These are phyloP conservation scores for Allomyces macrogynus DNA, from an alignment of 192 early-diverging fungal species.

Conservation along the genomic window DNA sequence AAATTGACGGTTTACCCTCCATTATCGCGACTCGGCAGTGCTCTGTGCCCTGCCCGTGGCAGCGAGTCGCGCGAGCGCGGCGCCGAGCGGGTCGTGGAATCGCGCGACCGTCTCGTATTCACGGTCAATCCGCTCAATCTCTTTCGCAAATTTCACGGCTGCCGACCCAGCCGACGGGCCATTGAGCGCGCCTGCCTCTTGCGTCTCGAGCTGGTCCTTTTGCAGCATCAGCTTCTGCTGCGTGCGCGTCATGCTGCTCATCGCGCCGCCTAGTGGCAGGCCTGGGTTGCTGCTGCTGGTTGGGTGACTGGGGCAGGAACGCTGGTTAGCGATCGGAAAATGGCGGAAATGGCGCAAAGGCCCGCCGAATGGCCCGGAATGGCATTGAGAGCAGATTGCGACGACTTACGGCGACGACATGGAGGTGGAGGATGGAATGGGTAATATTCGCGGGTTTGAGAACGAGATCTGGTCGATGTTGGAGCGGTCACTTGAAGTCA, in stretches of 20 bases:
- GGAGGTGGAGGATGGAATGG: too few species aligned
- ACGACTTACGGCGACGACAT: too few species aligned
- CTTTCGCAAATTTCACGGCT: background rate
- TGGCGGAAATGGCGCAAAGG: too few species aligned
- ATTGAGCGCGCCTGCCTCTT: background rate
- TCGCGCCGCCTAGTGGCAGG: background rate
- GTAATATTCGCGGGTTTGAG: too few species aligned
- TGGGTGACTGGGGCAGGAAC: too few species aligned
- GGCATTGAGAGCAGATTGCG: too few species aligned
- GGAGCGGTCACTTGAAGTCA: too few species aligned
- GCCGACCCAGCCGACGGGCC: background rate
- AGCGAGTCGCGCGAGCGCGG: background rate
- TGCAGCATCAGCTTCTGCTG: background rate
- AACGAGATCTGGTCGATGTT: too few species aligned
- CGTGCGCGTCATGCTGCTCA: background rate
- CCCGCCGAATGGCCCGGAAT: too few species aligned
- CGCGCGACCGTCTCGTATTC: background rate
- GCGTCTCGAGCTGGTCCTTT: background rate
- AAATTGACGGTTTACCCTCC: background rate
- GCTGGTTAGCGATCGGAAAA: too few species aligned
- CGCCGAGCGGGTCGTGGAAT: background rate
- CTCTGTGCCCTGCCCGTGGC: background rate
- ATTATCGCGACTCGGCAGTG: background rate
- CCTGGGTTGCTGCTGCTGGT: too few species aligned
- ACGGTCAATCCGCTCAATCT: background rate